Evolutionary conservation across 345 rosid species (phyloP), one percentile per base, ranked within the genome.

Genomic region (Laguncularia racemosa): DNA sequence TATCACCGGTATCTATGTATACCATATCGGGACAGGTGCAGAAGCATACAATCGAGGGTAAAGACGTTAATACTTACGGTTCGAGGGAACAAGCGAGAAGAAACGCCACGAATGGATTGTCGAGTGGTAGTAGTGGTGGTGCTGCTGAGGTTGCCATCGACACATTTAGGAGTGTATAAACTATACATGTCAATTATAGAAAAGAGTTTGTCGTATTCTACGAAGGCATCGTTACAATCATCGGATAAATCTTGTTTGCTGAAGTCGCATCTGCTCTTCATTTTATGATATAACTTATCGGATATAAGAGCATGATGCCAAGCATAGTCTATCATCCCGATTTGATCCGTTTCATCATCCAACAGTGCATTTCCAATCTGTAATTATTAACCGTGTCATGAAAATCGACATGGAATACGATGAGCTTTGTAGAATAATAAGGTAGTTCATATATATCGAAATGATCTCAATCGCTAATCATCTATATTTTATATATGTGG

Each of bases 261-360:
- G 70, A 86, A 90, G 62, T 86, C 67, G 68, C 97, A 90, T 0
- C 69, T 15, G 16, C 15, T 28, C 60, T 81, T 86, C 13, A 81
- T 54, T 20, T 77, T 43, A 6, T 50, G 3, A 69, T 82, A 83
- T 20, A 89, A 47, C n/a, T 14, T 20, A 19, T 89, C 97, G 16
- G 97, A 89, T 58, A 89, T 76, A 52, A 89, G 95, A 2, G 95
- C 97, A 19, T 89, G 97, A 56, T 69, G 92, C 81, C 83, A 86
- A 0, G 97, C 95, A 33, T 82, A 89, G 46, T 84, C 90, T 10
- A 86, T 71, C 95, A 89, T 89, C 6, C 95, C 97, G 17, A 13
- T 71, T 12, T 82, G 86, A 67, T 89, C 92, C 0, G 86, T 83
- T 56, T 81, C 92, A 11, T 89, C 95, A 33, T 89, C 97, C 65